These are phyloP conservation scores for Podospora sp. DNA, from an alignment of 495 filamentous ascomycete genomes.

Conservation along the genomic window DNA sequence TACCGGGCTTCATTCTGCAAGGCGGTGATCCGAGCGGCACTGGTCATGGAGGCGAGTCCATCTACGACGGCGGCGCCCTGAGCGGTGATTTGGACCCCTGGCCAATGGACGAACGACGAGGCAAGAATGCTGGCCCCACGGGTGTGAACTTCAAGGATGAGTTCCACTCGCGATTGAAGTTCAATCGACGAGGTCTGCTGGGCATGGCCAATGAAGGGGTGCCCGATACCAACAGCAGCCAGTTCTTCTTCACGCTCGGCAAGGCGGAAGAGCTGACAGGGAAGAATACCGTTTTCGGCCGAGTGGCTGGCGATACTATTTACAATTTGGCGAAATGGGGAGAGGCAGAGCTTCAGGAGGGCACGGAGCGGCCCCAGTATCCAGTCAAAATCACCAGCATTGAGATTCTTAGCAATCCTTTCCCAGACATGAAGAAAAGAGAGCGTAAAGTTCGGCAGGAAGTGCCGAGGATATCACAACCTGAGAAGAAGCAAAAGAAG, in stretches of 20 bases:
- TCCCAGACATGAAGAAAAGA: constrained; percentile 81
- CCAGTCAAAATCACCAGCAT: constrained; percentile 76
- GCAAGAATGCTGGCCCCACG: constrained; percentile 53
- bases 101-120: constrained; percentile 64
- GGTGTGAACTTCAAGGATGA: constrained; percentile 80
- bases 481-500: constrained; percentile 75
- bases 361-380: constrained; percentile 84
- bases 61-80: constrained; percentile 84
- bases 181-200: constrained; percentile 85
- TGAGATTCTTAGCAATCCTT: constrained; percentile 89
- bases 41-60: constrained; percentile 86
- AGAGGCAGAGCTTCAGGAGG: constrained; percentile 78
- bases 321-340: constrained; percentile 94
- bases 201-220: constrained; percentile 85
- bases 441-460: constrained; percentile 50
- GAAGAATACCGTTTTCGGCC: constrained; percentile 91
- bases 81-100: constrained; percentile 61
- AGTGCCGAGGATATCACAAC: constrained; percentile 38
- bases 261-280: constrained; percentile 82
- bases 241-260: constrained; percentile 93
- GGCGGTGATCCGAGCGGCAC: constrained; percentile 86
- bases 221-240: constrained; percentile 83
- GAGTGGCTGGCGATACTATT: constrained; percentile 90
- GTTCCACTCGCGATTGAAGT: constrained; percentile 87
- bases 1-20: constrained; percentile 90